These are phyloP conservation scores for Penicillium ochrochloron DNA, from an alignment of 495 filamentous ascomycete genomes.

Conservation along the genomic window DNA sequence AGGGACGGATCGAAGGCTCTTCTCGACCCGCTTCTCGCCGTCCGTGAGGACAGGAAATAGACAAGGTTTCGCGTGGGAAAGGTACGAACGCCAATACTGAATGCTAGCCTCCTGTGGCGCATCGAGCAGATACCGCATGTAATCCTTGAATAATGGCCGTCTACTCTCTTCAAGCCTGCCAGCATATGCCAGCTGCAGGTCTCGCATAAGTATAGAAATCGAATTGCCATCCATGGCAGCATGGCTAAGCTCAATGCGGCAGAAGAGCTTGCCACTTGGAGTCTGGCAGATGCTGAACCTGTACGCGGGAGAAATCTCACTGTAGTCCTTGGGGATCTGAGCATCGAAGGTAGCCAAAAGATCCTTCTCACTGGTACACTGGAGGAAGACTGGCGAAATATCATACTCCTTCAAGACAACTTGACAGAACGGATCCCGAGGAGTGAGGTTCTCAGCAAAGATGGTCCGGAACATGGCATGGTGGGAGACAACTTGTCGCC, in stretches of 20 bases:
- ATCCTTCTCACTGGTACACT: conserved; percentile 40
- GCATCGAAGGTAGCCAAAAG: conserved; percentile 40
- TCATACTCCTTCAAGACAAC: conserved; percentile 52
- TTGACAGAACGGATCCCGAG: conserved; percentile 52
- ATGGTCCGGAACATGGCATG: conserved; percentile 58
- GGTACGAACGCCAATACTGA: conserved; percentile 58
- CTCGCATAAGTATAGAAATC: conserved; percentile 51
- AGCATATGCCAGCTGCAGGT: conserved; percentile 54
- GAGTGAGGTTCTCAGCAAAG: conserved; percentile 54
- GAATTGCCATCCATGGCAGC: conserved; percentile 56
- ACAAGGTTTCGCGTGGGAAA: conserved; percentile 54
- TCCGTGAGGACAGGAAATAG: conserved; percentile 55
- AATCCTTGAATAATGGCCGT: conserved; percentile 59
- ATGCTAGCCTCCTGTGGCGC: conserved; percentile 45
- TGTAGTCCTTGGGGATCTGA: conserved; percentile 41
- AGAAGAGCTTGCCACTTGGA: conserved; percentile 44
- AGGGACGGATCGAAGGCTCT: conserved; percentile 40
- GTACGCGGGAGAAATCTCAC: conserved; percentile 47
- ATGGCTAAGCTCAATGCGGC: conserved; percentile 62
- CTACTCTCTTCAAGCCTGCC: conserved; percentile 36
- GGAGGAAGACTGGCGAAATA: conserved; percentile 34
- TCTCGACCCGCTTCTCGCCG: conserved; percentile 24
- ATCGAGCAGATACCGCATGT: conserved; percentile 51
- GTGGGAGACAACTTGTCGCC: conserved; percentile 53
- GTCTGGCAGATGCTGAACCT: conserved; percentile 55